Percentiles rank a stretch among this genome's conserved stretches.
These are phyloP conservation scores for Aspergillus hancockii DNA, from an alignment of 495 filamentous ascomycete species.

Conservation along the genomic window DNA sequence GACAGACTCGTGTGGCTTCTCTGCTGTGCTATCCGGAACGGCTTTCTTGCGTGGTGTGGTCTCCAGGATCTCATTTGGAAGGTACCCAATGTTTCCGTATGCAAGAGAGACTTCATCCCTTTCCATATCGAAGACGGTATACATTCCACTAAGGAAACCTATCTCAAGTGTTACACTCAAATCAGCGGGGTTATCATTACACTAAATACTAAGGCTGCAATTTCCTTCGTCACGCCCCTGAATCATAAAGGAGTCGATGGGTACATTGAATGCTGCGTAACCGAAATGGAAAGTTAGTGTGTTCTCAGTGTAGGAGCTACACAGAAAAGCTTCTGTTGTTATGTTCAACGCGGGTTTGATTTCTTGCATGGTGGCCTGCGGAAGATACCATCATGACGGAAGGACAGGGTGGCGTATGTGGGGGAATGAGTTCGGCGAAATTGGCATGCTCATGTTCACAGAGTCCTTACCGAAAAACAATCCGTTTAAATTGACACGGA, in stretches of 20 bases:
- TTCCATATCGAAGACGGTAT: not conserved
- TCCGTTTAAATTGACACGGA: slow-evolving; percentile 1
- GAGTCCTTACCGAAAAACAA: not conserved
- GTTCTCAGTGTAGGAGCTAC: not conserved
- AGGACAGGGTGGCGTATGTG: too few species aligned
- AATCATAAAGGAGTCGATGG: not conserved
- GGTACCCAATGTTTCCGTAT: not conserved
- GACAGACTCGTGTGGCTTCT: not conserved
- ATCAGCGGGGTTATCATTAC: not conserved
- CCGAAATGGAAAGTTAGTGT: not conserved
- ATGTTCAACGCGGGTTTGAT: not conserved
- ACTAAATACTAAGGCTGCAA: not conserved
- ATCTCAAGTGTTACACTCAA: not conserved
- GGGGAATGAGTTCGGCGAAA: not conserved
- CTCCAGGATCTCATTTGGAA: not conserved
- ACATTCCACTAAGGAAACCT: not conserved
- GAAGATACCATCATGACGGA: not conserved
- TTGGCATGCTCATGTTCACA: not conserved
- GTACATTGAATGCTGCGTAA: not conserved
- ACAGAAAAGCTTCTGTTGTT: not conserved
- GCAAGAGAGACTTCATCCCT: slow-evolving; percentile 4
- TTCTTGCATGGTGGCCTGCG: not conserved
- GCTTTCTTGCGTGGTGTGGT: not conserved
- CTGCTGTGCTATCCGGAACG: not conserved
- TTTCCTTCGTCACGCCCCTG: too few species aligned